Conservation (phyloP, 1,284 basidiomycete genomes). For the Ceratobasidium sp. region DNA sequence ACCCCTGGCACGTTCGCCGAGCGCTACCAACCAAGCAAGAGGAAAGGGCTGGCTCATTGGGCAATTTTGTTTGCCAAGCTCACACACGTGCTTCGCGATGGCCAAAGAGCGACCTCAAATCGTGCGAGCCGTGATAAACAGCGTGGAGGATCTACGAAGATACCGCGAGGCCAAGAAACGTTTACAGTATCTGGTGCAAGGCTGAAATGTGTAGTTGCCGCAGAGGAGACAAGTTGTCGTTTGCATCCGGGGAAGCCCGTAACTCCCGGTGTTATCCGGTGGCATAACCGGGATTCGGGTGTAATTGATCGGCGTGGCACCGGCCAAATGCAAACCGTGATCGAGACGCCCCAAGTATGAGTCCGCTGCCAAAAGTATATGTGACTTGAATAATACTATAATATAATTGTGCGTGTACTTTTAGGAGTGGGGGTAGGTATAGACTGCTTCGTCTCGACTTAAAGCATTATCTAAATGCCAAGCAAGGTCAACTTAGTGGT, state of each 20-base stretch:
- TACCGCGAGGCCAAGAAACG: constrained; percentile 6
- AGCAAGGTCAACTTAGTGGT: background rate
- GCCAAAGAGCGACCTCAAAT: background rate
- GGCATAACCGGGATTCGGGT: too few species aligned
- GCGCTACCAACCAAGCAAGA: background rate
- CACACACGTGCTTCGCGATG: constrained; percentile 24
- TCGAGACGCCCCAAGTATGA: background rate
- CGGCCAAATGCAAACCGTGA: too few species aligned
- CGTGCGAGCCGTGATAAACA: constrained; percentile 11
- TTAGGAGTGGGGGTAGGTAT: constrained; percentile 2
- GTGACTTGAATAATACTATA: background rate
- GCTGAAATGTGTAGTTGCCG: background rate
- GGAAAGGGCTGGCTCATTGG: constrained; percentile 10
- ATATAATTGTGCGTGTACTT: background rate
- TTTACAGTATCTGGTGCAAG: background rate
- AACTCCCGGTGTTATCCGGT: too few species aligned
- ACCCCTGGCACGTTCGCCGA: constrained; percentile 19
- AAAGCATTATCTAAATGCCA: background rate
- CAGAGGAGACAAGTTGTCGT: background rate
- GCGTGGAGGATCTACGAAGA: background rate
- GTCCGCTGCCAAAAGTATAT: background rate
- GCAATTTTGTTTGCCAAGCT: background rate
- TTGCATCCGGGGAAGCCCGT: background rate
- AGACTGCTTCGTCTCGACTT: background rate
- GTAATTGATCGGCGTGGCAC: too few species aligned